A percentile compares a stretch with the other conserved stretches of the same genome.
Evolutionary conservation across 2,329 filamentous ascomycete genomes (phyloP).

Genomic region (Drechslerella stenobrocha): DNA sequence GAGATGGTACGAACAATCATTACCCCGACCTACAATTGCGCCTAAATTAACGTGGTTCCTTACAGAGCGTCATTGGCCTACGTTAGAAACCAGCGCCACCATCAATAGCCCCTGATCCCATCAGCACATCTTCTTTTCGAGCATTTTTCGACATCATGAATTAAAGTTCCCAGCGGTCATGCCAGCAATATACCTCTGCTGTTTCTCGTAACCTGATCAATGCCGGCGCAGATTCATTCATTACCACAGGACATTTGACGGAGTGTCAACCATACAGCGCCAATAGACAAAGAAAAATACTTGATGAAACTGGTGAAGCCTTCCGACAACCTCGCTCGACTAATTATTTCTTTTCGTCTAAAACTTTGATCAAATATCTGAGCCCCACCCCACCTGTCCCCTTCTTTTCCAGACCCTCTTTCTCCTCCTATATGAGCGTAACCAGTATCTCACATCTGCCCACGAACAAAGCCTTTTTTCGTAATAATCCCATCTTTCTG

Average conservation of each 20-base stretch:
- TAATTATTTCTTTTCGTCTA: constrained; percentile 8
- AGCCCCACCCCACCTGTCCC: background rate
- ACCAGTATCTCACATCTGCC: constrained; percentile 2
- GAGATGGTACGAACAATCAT: constrained; percentile 68
- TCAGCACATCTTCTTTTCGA: constrained; percentile 26
- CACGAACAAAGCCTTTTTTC: constrained; percentile 15
- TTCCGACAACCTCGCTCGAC: background rate
- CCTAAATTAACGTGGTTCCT: constrained; percentile 2
- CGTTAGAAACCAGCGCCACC: constrained; percentile 25
- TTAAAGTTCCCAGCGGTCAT: constrained; percentile 44
- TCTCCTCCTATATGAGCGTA: constrained; percentile 14
- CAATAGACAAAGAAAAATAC: background rate
- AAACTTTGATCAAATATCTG: constrained; percentile 10
- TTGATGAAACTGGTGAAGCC: constrained; percentile 3
- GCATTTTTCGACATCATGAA: constrained; percentile 36
- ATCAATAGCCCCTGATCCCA: constrained; percentile 13
- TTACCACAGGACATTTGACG: constrained; percentile 2
- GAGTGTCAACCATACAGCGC: constrained; percentile 13
- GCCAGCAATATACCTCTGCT: constrained; percentile 39
- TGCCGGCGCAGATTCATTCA: background rate
- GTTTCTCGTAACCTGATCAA: constrained; percentile 9
- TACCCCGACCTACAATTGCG: background rate
- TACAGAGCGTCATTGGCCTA: constrained; percentile 40
- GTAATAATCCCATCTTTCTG: constrained; percentile 40
- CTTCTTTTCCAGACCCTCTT: constrained; percentile 4